Evolutionary conservation across 2,329 filamentous ascomycete genomes (phyloP).

Genomic region (Aspergillus aculeatinus): DNA sequence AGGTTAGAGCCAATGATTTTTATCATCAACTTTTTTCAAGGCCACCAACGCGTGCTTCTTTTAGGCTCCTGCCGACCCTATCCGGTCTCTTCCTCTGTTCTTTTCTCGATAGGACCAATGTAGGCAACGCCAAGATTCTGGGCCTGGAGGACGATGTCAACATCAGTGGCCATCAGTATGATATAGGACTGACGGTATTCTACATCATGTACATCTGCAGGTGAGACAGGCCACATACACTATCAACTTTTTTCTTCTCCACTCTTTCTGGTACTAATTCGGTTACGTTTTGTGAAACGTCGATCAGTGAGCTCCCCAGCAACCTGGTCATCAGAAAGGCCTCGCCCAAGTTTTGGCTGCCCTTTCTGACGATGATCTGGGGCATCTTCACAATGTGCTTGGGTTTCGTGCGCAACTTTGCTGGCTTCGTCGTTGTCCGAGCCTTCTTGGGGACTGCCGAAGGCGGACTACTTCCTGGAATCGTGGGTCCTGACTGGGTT

Average conservation of each 20-base stretch:
- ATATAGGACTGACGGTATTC: slow-evolving; percentile 63
- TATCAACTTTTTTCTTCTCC: background rate
- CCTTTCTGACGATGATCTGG: slow-evolving; percentile 57
- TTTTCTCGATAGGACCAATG: slow-evolving; percentile 68
- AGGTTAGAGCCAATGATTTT: slow-evolving; percentile 30
- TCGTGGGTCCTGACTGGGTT: slow-evolving; percentile 44
- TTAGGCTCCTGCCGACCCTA: slow-evolving; percentile 62
- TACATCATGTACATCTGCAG: slow-evolving; percentile 61
- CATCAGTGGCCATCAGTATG: slow-evolving; percentile 63
- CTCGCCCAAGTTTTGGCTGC: slow-evolving; percentile 61
- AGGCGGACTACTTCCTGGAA: slow-evolving; percentile 65
- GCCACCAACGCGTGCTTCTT: background rate
- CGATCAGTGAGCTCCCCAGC: slow-evolving; percentile 58
- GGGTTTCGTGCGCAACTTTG: slow-evolving; percentile 41
- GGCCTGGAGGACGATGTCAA: slow-evolving; percentile 59
- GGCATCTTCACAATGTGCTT: slow-evolving; percentile 54
- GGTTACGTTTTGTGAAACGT: slow-evolving; percentile 6
- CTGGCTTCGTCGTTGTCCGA: slow-evolving; percentile 61
- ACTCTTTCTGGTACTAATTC: background rate
- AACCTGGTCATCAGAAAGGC: slow-evolving; percentile 64
- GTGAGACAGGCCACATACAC: slow-evolving; percentile 31
- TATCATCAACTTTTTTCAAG: background rate
- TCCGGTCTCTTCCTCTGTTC: slow-evolving; percentile 65
- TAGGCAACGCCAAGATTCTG: slow-evolving; percentile 68
- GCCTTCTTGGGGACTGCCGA: slow-evolving; percentile 63